These are phyloP conservation scores for Colletotrichum trifolii DNA, from an alignment of 2,329 filamentous ascomycete genomes.

Conservation along the genomic window DNA sequence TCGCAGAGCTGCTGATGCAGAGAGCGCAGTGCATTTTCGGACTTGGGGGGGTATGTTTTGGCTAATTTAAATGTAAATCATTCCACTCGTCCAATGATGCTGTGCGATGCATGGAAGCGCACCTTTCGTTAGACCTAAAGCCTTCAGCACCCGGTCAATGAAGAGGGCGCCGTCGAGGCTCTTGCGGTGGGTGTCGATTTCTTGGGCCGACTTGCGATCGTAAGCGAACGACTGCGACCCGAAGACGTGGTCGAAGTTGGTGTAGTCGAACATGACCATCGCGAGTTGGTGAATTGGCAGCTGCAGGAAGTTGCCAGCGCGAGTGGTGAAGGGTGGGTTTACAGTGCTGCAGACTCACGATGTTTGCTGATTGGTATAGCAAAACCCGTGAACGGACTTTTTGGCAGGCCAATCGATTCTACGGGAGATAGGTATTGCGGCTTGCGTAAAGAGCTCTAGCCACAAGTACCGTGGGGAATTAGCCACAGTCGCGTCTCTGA, in stretches of 20 bases:
- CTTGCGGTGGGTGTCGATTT: conserved; percentile 75
- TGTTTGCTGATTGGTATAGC: too few relatives aligned
- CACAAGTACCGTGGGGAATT: neutral
- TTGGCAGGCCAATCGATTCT: too few relatives aligned
- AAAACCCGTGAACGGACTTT: too few relatives aligned
- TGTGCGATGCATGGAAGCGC: conserved; percentile 29
- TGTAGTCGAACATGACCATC: conserved; percentile 70
- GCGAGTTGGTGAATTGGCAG: neutral
- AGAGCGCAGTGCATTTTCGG: conserved; percentile 72
- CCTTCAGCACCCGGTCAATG: conserved; percentile 80
- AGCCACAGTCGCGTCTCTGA: conserved; percentile 30
- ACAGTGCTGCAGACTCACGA: neutral
- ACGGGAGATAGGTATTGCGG: too few relatives aligned
- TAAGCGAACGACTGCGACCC: conserved; percentile 70
- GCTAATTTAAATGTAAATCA: conserved; percentile 46
- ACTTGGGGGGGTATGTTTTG: conserved; percentile 80
- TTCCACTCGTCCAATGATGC: neutral
- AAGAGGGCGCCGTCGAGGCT: conserved; percentile 78
- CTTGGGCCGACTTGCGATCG: conserved; percentile 67
- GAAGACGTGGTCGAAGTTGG: conserved; percentile 77
- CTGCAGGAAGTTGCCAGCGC: neutral
- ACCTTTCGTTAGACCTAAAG: conserved; percentile 78
- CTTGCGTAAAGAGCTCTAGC: conserved; percentile 18
- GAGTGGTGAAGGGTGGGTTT: neutral
- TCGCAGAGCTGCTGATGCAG: conserved; percentile 78